phyloP scores from a whole-genome alignment of 306 rosid genomes.

The Cucumis cinereus region DNA sequence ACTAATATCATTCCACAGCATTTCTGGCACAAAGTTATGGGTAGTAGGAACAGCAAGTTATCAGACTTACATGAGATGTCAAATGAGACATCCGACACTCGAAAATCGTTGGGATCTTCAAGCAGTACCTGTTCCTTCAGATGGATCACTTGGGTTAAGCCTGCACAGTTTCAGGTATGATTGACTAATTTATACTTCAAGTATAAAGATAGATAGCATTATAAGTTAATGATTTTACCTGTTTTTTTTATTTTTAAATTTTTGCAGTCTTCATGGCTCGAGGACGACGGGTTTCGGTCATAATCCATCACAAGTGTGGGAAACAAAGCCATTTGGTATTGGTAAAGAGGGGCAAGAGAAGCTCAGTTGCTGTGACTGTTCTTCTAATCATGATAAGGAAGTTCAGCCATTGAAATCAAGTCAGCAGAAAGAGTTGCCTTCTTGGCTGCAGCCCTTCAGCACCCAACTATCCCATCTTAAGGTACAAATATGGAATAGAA shows the following conservation, averaged over 20 bases:
- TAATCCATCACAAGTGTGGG: conserved; percentile 24
- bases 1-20: conserved; percentile 28
- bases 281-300: conserved; percentile 31
- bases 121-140: conserved; percentile 76
- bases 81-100: conserved; percentile 73
- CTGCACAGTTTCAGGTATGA: conserved; percentile 68
- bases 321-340: conserved; percentile 32
- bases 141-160: conserved; percentile 59
- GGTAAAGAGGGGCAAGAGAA: conserved; percentile 41
- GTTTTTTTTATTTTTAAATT: neutral
- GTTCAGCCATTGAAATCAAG: conserved; percentile 47
- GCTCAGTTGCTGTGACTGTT: conserved; percentile 66
- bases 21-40: conserved; percentile 42
- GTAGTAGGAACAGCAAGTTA: conserved; percentile 64
- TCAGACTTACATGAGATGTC: conserved; percentile 77
- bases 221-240: neutral
- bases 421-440: conserved; percentile 59
- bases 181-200: neutral
- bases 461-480: conserved; percentile 34
- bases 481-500: conserved; percentile 23
- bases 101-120: conserved; percentile 85
- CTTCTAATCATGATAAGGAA: conserved; percentile 63
- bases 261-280: conserved; percentile 50
- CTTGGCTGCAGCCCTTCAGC: conserved; percentile 80
- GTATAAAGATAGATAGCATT: neutral